Evolutionary conservation across 768 basidiomycete genomes (phyloP).

Genomic region (Megacollybia marginata): DNA sequence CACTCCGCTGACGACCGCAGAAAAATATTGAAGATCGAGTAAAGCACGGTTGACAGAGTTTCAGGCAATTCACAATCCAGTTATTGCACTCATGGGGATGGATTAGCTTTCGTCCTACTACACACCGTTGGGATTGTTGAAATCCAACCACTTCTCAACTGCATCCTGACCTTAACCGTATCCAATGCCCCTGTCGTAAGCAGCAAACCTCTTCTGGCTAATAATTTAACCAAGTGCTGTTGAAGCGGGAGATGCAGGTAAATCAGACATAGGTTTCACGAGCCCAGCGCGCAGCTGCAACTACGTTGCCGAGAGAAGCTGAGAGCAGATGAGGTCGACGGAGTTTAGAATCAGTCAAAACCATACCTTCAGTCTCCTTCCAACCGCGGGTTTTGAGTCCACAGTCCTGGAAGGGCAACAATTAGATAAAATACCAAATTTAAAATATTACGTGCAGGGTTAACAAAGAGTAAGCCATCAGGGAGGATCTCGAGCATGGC

Average conservation of each 20-base stretch:
- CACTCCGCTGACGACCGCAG: too few species aligned
- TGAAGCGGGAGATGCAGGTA: conserved; percentile 64
- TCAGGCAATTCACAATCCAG: too few species aligned
- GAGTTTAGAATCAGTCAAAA: too few species aligned
- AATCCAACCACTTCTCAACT: too few species aligned
- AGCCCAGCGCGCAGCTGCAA: conserved; percentile 90
- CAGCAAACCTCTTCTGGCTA: neutral
- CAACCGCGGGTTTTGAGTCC: conserved; percentile 98
- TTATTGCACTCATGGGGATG: too few species aligned
- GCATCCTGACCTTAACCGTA: too few species aligned
- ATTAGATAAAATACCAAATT: neutral
- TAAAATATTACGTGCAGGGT: conserved; percentile 50
- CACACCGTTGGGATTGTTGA: too few species aligned
- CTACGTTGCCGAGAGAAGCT: conserved; percentile 80
- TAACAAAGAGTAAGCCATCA: conserved; percentile 78
- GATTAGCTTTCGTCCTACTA: conserved; percentile 10
- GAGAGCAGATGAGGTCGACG: conserved; percentile 4
- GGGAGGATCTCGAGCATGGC: conserved; percentile 80
- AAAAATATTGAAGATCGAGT: too few species aligned
- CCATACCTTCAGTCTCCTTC: conserved; percentile 85
- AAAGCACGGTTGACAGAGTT: too few species aligned
- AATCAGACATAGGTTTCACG: conserved; percentile 71
- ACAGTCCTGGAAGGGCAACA: conserved; percentile 54
- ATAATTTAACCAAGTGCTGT: conserved; percentile 76
- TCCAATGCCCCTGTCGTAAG: too few species aligned